Evolutionary conservation across 192 early-diverging fungal species (phyloP).

Genomic region (Coemansia sp.): DNA sequence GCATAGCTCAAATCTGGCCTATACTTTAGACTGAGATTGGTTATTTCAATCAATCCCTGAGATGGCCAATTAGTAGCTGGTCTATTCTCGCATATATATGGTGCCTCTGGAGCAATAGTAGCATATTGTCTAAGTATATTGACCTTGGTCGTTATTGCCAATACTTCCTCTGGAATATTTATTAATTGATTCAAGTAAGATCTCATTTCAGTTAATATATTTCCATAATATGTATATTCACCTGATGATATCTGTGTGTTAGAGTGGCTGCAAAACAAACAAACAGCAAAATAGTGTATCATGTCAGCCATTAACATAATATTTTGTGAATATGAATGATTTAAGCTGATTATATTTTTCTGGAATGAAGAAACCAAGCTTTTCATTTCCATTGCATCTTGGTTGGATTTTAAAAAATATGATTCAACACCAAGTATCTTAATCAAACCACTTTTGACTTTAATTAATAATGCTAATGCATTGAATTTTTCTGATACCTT

Average conservation of each 20-base stretch:
- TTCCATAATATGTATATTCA: not conserved
- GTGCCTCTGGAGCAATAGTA: conserved; percentile 47
- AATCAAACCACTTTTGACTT: too few species aligned
- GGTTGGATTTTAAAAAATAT: too few species aligned
- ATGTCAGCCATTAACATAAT: not conserved
- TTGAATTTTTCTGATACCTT: too few species aligned
- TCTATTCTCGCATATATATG: conserved; percentile 17
- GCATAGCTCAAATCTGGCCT: conserved; percentile 27
- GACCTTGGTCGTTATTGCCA: not conserved
- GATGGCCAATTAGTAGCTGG: conserved; percentile 53
- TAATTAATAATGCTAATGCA: too few species aligned
- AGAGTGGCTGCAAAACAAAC: not conserved
- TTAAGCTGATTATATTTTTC: too few species aligned
- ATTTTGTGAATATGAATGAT: not conserved
- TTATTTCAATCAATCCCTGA: conserved; percentile 42
- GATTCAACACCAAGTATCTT: too few species aligned
- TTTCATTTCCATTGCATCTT: too few species aligned
- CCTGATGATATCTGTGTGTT: not conserved
- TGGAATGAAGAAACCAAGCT: too few species aligned
- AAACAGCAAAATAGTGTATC: not conserved
- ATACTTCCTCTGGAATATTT: not conserved
- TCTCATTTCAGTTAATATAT: not conserved
- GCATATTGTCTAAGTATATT: conserved; percentile 60
- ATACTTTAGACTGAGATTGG: conserved; percentile 39
- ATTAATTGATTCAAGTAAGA: not conserved